These are phyloP conservation scores for Parachaetomium inaequale DNA, from an alignment of 495 filamentous ascomycete genomes.

Conservation along the genomic window DNA sequence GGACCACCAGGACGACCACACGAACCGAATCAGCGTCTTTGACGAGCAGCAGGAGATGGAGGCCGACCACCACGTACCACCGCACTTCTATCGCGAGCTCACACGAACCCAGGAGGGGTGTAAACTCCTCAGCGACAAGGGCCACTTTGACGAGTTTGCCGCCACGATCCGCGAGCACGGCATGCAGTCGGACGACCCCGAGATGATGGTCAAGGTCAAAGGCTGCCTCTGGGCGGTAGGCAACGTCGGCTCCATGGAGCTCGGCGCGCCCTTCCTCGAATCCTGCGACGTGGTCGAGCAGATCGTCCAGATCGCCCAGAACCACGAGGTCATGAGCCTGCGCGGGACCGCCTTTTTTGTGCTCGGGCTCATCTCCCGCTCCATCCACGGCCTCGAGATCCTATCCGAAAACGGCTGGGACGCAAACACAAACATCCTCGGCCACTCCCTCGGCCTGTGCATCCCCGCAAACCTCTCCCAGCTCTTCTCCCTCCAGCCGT, in stretches of 20 bases:
- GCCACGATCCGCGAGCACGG: conserved; percentile 80
- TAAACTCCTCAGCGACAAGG: conserved; percentile 81
- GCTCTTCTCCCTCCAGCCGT: conserved; percentile 60
- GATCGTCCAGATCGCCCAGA: conserved; percentile 82
- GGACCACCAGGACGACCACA: conserved; percentile 56
- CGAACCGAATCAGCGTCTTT: conserved; percentile 51
- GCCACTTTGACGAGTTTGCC: conserved; percentile 92
- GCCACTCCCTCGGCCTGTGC: conserved; percentile 80
- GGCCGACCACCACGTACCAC: conserved; percentile 63
- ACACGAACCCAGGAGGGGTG: conserved; percentile 91
- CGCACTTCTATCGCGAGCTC: conserved; percentile 95
- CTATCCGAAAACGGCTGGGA: conserved; percentile 86
- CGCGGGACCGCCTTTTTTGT: conserved; percentile 96
- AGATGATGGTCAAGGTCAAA: conserved; percentile 90
- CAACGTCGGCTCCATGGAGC: conserved; percentile 96
- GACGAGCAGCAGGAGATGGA: conserved; percentile 53
- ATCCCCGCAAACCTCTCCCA: conserved; percentile 74
- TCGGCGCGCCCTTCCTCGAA: conserved; percentile 89
- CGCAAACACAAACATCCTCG: conserved; percentile 77
- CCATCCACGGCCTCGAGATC: conserved; percentile 86
- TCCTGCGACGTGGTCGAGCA: conserved; percentile 77
- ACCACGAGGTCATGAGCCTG: conserved; percentile 82
- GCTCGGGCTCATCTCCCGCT: conserved; percentile 85
- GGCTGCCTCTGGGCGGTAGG: conserved; percentile 97
- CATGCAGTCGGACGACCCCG: conserved; percentile 76